A percentile compares a stretch with the other conserved stretches of the same genome.
These are phyloP conservation scores for Blastocystis sp. DNA, from an alignment of 352 stramenopile genomes.

Conservation along the genomic window DNA sequence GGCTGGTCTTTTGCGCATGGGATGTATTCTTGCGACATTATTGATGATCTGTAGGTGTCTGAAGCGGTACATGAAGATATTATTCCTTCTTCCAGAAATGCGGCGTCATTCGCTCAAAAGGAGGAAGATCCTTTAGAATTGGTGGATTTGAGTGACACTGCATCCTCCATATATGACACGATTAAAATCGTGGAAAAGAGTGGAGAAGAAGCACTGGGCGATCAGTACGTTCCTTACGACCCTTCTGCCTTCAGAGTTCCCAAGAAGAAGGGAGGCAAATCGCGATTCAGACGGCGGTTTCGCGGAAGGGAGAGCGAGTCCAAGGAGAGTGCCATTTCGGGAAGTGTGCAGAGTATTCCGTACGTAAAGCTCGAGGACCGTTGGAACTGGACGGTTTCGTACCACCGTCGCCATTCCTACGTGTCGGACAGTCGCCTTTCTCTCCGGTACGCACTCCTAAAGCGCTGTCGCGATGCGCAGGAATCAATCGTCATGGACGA, in stretches of 20 bases:
- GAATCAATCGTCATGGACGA: neutral
- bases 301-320: neutral
- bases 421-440: neutral
- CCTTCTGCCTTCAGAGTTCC: neutral
- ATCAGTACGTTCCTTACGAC: neutral
- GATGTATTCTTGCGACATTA: no score
- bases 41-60: no score
- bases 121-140: neutral
- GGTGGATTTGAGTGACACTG: neutral
- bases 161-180: neutral
- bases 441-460: neutral
- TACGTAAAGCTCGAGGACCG: conserved; percentile 13
- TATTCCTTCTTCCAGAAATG: no score
- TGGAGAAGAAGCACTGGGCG: neutral
- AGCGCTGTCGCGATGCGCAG: neutral
- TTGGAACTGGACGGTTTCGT: neutral
- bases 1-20: neutral
- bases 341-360: neutral
- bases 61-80: no score
- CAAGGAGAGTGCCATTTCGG: neutral
- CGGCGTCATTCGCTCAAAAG: no score
- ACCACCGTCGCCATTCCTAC: conserved; percentile 25
- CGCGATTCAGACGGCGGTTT: neutral
- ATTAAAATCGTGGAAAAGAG: neutral
- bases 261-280: neutral